These are phyloP conservation scores for Boletus edulis DNA, from an alignment of 768 basidiomycete genomes.

Conservation along the genomic window DNA sequence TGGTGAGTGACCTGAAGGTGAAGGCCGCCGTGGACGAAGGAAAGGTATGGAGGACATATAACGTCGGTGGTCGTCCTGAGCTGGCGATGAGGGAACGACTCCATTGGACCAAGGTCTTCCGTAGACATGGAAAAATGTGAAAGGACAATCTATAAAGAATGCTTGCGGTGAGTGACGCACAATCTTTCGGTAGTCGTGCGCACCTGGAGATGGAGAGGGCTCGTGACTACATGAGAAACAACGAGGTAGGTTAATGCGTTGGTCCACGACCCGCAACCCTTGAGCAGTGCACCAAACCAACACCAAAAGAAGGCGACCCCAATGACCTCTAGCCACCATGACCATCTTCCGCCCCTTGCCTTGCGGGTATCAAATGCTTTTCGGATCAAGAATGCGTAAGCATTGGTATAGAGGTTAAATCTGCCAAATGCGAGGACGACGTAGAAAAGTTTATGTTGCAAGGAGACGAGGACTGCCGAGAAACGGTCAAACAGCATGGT, in stretches of 20 bases:
- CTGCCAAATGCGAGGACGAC: constrained; percentile 85
- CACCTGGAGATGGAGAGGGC: constrained; percentile 94
- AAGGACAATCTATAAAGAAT: constrained; percentile 70
- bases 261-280: constrained; percentile 68
- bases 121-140: constrained; percentile 98
- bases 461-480: constrained; percentile 58
- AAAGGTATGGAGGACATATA: constrained; percentile 77
- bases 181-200: constrained; percentile 16
- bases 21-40: constrained; percentile 94
- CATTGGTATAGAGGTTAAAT: constrained; percentile 91
- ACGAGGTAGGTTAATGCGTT: constrained; percentile 71
- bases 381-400: constrained; percentile 72
- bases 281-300: constrained; percentile 78
- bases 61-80: constrained; percentile 98
- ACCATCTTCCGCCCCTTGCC: constrained; percentile 71
- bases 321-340: constrained; percentile 71
- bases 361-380: constrained; percentile 63
- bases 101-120: constrained; percentile 81
- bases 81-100: constrained; percentile 93
- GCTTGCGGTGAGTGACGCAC: constrained; percentile 3
- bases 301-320: constrained; percentile 83
- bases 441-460: constrained; percentile 95
- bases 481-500: constrained; percentile 76
- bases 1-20: constrained; percentile 98
- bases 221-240: constrained; percentile 81